Conservation (phyloP, 140 eudicot genomes). For the Stevia rebaudiana region DNA sequence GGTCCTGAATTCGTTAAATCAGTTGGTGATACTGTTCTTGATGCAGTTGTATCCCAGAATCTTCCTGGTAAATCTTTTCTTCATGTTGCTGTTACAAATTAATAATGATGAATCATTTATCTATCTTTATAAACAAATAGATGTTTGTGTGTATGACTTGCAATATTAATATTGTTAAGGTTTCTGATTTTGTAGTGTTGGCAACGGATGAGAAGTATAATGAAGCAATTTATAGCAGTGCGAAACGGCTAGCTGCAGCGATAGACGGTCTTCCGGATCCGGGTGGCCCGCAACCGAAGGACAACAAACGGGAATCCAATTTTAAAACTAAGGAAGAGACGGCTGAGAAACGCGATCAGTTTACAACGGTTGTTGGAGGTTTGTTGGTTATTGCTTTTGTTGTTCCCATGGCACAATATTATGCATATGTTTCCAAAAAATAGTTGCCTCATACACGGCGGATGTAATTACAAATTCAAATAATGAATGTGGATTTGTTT, state of each 20-base stretch:
- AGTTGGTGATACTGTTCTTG: constrained; percentile 91
- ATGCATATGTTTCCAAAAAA: constrained; percentile 86
- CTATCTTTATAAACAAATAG: neutral
- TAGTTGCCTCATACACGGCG: constrained; percentile 18
- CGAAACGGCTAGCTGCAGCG: constrained; percentile 80
- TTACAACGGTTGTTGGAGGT: constrained; percentile 91
- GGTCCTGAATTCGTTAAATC: constrained; percentile 92
- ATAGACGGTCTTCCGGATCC: constrained; percentile 97
- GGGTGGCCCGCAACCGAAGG: constrained; percentile 87
- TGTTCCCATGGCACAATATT: constrained; percentile 99
- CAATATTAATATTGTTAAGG: no score
- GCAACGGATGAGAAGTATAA: constrained; percentile 98
- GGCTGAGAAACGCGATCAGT: constrained; percentile 92
- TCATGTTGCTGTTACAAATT: neutral
- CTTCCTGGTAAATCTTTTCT: constrained; percentile 66
- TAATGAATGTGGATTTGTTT: constrained; percentile 21
- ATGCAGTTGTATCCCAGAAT: constrained; percentile 87
- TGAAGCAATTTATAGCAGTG: constrained; percentile 77
- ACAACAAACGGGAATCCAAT: constrained; percentile 92
- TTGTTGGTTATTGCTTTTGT: constrained; percentile 93
- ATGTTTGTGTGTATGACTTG: no score
- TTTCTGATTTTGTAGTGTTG: constrained; percentile 76
- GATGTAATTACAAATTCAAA: constrained; percentile 26
- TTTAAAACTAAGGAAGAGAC: constrained; percentile 95
- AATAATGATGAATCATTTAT: neutral